Percentiles rank a stretch among this genome's conserved stretches.
These are phyloP conservation scores for Ogataea methylovora DNA, from an alignment of 805 yeast species.

Conservation along the genomic window DNA sequence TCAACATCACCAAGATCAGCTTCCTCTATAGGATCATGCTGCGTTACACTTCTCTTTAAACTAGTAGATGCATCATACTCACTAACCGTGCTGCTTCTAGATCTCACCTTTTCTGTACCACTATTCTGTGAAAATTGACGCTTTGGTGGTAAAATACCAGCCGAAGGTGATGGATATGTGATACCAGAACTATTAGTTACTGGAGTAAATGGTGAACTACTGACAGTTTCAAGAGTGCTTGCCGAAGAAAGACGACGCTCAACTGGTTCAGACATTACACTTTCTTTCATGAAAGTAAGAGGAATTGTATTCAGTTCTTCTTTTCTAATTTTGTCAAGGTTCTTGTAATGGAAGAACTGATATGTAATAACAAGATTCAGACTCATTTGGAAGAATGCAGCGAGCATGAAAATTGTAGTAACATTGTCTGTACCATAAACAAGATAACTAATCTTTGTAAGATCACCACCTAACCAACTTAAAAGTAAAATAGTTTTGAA, in stretches of 20 bases:
- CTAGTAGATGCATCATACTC: constrained; percentile 9
- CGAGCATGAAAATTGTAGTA: constrained; percentile 55
- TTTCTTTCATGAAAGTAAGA: not conserved
- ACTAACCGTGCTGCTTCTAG: constrained; percentile 16
- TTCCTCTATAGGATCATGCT: not conserved
- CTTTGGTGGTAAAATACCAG: no score
- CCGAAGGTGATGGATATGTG: no score
- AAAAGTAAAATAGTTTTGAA: constrained; percentile 68
- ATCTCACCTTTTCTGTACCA: constrained; percentile 4
- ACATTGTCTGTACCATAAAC: constrained; percentile 70
- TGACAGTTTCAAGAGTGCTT: no score
- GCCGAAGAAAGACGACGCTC: not conserved
- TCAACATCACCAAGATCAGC: constrained; percentile 1
- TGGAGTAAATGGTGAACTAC: not conserved
- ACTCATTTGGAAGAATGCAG: constrained; percentile 72
- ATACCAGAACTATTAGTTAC: not conserved
- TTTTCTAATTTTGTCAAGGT: constrained; percentile 9
- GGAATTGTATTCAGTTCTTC: constrained; percentile 1
- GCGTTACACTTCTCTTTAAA: not conserved
- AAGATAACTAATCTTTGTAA: constrained; percentile 66
- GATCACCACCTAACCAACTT: constrained; percentile 88
- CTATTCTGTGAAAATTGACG: no score
- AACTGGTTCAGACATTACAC: not conserved
- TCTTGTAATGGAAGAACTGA: constrained; percentile 61
- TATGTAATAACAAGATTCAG: constrained; percentile 67